Evolutionary conservation across 352 stramenopile species (phyloP).

Genomic region (Phytophthora pseudosyringae): DNA sequence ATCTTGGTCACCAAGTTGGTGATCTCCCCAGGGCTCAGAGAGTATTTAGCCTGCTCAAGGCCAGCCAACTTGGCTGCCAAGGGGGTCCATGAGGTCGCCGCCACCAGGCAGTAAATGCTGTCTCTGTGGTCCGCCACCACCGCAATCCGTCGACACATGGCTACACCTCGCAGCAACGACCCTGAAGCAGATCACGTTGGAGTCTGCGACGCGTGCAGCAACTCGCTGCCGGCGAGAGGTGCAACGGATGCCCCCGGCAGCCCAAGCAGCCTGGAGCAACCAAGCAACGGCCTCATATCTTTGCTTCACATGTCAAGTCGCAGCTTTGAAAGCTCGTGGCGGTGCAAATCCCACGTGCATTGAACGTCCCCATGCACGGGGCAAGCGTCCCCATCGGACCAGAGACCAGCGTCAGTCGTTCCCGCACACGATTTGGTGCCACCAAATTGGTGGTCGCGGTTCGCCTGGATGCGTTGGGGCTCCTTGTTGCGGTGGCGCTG

Average conservation of each 20-base stretch:
- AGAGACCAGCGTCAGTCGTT: conserved; percentile 1
- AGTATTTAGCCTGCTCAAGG: too few relatives aligned
- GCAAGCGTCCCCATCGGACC: conserved; percentile 22
- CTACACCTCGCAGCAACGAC: background rate
- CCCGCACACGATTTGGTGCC: background rate
- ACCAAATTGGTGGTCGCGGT: background rate
- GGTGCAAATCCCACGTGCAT: conserved; percentile 24
- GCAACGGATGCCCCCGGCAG: conserved; percentile 2
- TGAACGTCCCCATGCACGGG: conserved; percentile 1
- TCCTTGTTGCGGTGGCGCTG: background rate
- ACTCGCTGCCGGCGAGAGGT: background rate
- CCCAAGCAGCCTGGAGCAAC: conserved; percentile 17
- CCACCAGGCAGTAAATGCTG: background rate
- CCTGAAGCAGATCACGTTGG: background rate
- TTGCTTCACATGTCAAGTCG: conserved; percentile 8
- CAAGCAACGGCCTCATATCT: conserved; percentile 23
- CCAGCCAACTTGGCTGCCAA: too few relatives aligned
- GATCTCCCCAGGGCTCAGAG: too few relatives aligned
- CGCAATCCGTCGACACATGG: conserved; percentile 20
- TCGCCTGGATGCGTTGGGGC: background rate
- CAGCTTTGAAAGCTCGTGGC: too few relatives aligned
- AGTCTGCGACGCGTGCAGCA: background rate
- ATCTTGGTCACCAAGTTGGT: too few relatives aligned
- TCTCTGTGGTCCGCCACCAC: conserved; percentile 12
- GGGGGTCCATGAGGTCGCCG: too few relatives aligned